Evolutionary conservation across 331 rosid genomes (phyloP).

Genomic region (Saraca asoca): DNA sequence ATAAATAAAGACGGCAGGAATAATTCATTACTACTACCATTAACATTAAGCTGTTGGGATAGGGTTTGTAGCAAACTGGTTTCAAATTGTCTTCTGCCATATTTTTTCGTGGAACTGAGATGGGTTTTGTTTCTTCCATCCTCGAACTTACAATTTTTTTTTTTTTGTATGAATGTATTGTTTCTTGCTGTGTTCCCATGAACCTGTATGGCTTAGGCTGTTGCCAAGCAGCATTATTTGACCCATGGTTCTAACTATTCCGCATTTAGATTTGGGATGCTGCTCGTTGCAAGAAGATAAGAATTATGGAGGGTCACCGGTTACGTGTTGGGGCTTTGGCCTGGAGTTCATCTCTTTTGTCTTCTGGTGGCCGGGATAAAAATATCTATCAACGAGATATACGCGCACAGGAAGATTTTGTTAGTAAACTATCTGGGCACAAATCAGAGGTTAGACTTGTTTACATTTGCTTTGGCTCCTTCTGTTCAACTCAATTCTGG

Average conservation of each 20-base stretch:
- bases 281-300: constrained; percentile 79
- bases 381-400: constrained; percentile 91
- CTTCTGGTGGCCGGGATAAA: constrained; percentile 98
- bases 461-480: constrained; percentile 21
- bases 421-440: constrained; percentile 90
- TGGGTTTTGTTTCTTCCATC: constrained; percentile 20
- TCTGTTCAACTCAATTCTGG: constrained; percentile 28
- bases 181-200: neutral
- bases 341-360: constrained; percentile 87
- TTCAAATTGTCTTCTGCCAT: constrained; percentile 19
- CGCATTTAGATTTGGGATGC: constrained; percentile 95
- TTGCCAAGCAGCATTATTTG: constrained; percentile 27
- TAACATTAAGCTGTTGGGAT: neutral
- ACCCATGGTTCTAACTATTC: constrained; percentile 30
- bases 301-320: constrained; percentile 96
- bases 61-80: constrained; percentile 11
- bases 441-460: constrained; percentile 83
- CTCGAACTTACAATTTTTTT: constrained; percentile 22
- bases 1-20: neutral
- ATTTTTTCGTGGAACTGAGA: neutral
- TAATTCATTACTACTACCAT: neutral
- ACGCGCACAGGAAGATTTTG: constrained; percentile 88
- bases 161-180: neutral
- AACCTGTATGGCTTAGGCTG: constrained; percentile 12
- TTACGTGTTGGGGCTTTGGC: constrained; percentile 96